These are phyloP conservation scores for Xylaria arbuscula DNA, from an alignment of 2,329 filamentous ascomycete species.

Conservation along the genomic window DNA sequence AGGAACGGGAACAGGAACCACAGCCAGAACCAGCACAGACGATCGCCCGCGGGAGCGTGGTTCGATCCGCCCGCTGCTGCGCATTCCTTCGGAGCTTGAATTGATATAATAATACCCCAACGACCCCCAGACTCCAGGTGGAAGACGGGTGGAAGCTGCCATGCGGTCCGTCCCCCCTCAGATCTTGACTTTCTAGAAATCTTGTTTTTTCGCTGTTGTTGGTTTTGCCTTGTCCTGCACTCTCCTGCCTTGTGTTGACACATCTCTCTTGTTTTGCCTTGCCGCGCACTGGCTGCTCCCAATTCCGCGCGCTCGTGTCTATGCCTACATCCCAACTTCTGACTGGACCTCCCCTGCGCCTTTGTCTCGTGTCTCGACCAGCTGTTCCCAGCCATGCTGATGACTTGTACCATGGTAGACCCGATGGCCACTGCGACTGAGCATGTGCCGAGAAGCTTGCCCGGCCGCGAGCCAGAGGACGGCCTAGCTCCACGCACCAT, in stretches of 20 bases:
- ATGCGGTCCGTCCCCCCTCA: conserved; percentile 38
- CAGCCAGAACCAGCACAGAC: conserved; percentile 16
- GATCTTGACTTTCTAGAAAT: conserved; percentile 26
- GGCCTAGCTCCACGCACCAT: conserved; percentile 65
- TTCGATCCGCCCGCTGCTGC: conserved; percentile 31
- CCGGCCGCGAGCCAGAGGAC: conserved; percentile 56
- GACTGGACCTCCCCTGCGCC: conserved; percentile 32
- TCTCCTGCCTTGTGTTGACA: background rate
- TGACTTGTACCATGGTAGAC: conserved; percentile 50
- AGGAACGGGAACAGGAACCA: conserved; percentile 23
- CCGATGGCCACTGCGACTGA: conserved; percentile 66
- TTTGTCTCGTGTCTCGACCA: conserved; percentile 42
- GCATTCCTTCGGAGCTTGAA: conserved; percentile 33
- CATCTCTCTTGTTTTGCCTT: conserved; percentile 4
- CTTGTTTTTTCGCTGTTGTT: conserved; percentile 7
- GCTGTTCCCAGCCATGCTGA: conserved; percentile 42
- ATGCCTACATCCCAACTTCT: conserved; percentile 13
- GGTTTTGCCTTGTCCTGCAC: conserved; percentile 1
- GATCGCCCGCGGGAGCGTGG: conserved; percentile 31
- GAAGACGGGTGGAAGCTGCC: conserved; percentile 36
- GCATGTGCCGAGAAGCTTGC: conserved; percentile 58
- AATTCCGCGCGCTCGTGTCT: conserved; percentile 8
- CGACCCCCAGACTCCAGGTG: conserved; percentile 24
- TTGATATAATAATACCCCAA: conserved; percentile 36
- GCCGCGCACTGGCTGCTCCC: conserved; percentile 11